Evolutionary conservation across 2,329 filamentous ascomycete species (phyloP).

Genomic region (Colletotrichum higginsianum): DNA sequence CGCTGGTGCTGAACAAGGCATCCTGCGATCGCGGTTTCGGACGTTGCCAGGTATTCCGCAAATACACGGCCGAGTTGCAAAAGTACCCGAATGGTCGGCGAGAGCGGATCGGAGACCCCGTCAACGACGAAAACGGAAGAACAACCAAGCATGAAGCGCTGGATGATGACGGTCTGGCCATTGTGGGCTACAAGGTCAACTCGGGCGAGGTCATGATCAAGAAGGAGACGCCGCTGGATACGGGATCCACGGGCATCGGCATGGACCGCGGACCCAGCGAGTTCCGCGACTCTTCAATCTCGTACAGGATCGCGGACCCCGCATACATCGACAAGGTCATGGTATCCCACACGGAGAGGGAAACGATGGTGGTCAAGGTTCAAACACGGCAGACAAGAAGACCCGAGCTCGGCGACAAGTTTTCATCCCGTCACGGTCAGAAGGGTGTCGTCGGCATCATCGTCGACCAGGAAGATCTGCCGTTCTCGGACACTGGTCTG

Average conservation of each 20-base stretch:
- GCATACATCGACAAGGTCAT: constrained; percentile 97
- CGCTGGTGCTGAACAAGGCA: constrained; percentile 95
- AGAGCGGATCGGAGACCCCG: constrained; percentile 75
- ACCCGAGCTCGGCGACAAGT: constrained; percentile 97
- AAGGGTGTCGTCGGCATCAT: constrained; percentile 99
- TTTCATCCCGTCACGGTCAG: constrained; percentile 97
- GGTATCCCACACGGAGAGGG: constrained; percentile 89
- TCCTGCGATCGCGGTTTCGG: constrained; percentile 96
- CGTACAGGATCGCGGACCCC: constrained; percentile 87
- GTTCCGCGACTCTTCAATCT: constrained; percentile 78
- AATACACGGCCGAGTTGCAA: constrained; percentile 88
- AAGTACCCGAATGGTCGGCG: constrained; percentile 87
- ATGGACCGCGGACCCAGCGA: constrained; percentile 74
- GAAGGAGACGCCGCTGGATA: constrained; percentile 88
- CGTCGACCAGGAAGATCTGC: constrained; percentile 96
- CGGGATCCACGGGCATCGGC: constrained; percentile 79
- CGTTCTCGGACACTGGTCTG: constrained; percentile 91
- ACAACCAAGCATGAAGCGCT: constrained; percentile 81
- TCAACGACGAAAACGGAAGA: constrained; percentile 70
- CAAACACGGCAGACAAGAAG: constrained; percentile 96
- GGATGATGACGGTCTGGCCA: constrained; percentile 89
- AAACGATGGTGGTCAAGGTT: constrained; percentile 90
- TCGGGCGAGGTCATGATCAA: constrained; percentile 90
- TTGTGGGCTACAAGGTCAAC: constrained; percentile 85
- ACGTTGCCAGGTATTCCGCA: constrained; percentile 97